phyloP scores from a whole-genome alignment of 495 filamentous ascomycete genomes.

The Penicillium mononematosum region DNA sequence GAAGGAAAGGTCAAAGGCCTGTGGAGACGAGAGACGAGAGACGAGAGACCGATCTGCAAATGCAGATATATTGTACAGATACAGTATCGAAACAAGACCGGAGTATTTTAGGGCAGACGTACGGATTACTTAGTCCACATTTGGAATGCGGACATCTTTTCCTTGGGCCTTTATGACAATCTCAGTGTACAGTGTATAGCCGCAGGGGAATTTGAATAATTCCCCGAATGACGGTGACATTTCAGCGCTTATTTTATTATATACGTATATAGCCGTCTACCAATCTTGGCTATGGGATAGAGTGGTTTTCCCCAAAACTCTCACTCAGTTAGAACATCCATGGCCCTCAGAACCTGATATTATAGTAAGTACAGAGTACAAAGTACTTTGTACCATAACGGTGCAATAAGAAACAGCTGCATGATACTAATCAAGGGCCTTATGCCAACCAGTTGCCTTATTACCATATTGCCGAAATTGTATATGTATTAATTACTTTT shows the following conservation, averaged over 20 bases:
- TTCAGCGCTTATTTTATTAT: too few relatives aligned
- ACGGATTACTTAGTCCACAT: not conserved
- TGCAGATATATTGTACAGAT: too few relatives aligned
- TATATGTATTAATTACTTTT: not conserved
- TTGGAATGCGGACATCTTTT: not conserved
- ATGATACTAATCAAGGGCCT: not conserved
- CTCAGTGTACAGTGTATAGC: not conserved
- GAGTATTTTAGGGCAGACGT: not conserved
- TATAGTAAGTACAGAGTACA: too few relatives aligned
- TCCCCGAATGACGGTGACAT: not conserved
- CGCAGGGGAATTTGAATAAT: not conserved
- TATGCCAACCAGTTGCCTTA: conserved; percentile 6
- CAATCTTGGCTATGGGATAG: not conserved
- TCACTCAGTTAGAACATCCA: not conserved
- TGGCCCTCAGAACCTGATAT: not conserved
- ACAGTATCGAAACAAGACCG: conserved; percentile 9
- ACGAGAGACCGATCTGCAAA: conserved; percentile 10
- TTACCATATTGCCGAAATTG: not conserved
- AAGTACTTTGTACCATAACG: not conserved
- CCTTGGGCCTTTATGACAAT: not conserved
- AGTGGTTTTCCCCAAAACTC: not conserved
- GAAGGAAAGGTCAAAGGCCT: not conserved
- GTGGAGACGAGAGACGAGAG: conserved; percentile 1
- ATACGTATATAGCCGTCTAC: too few relatives aligned
- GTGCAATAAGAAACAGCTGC: not conserved